phyloP scores from a whole-genome alignment of 176 grass and related monocot species.

The Musa beccarii region DNA sequence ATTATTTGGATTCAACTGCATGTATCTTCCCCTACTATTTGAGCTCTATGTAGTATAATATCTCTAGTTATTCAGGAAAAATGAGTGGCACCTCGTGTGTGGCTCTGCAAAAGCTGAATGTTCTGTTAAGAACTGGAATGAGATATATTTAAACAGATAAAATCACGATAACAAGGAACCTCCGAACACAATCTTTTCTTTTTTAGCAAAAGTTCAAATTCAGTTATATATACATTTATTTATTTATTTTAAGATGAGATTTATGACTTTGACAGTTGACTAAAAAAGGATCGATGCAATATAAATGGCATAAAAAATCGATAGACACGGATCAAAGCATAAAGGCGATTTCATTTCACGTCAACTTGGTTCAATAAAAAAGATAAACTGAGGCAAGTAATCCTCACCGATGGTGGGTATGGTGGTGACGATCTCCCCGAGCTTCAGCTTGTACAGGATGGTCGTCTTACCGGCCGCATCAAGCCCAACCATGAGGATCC shows the following conservation, averaged over 20 bases:
- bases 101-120: too few species aligned
- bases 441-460: slow-evolving; percentile 81
- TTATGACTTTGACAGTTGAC: background rate
- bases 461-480: slow-evolving; percentile 81
- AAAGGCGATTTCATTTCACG: background rate
- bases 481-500: slow-evolving; percentile 74
- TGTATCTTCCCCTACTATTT: too few species aligned
- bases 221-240: too few species aligned
- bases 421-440: slow-evolving; percentile 75
- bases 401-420: slow-evolving; percentile 65
- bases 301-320: background rate
- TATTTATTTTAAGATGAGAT: background rate
- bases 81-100: too few species aligned
- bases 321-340: background rate
- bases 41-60: too few species aligned
- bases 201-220: too few species aligned
- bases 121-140: too few species aligned
- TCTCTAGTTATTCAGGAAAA: too few species aligned
- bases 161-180: too few species aligned
- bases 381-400: background rate
- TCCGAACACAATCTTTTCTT: too few species aligned
- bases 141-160: too few species aligned
- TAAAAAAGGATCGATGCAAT: background rate
- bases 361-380: background rate
- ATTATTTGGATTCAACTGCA: too few species aligned